A percentile compares a stretch with the other conserved stretches of the same genome.
These are phyloP conservation scores for Allantophomopsis cytisporea DNA, from an alignment of 2,329 filamentous ascomycete genomes.

Conservation along the genomic window DNA sequence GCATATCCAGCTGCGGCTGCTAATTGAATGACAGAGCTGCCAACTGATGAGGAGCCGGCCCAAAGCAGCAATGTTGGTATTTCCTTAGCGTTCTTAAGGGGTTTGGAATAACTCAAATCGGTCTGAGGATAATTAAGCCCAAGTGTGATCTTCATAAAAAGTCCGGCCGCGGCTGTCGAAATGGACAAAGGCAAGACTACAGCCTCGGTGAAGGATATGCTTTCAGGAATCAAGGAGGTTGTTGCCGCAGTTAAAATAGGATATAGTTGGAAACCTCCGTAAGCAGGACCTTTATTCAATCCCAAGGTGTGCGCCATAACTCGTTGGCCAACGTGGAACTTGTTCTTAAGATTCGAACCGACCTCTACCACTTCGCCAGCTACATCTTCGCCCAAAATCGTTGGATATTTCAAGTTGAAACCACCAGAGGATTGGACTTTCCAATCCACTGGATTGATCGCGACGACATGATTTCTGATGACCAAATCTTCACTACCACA, in stretches of 20 bases:
- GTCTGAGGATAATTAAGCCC: no score
- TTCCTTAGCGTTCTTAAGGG: no score
- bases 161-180: conserved; percentile 15
- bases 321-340: conserved; percentile 34
- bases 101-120: no score
- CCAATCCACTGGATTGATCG: conserved; percentile 21
- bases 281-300: conserved; percentile 7
- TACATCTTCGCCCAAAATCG: conserved; percentile 34
- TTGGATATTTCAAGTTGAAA: conserved; percentile 12
- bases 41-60: conserved; percentile 34
- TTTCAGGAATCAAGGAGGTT: conserved; percentile 12
- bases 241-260: conserved; percentile 10
- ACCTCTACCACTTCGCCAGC: conserved; percentile 37
- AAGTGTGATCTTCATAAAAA: conserved; percentile 17
- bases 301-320: conserved; percentile 22
- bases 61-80: conserved; percentile 30
- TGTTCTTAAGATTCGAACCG: conserved; percentile 29
- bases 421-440: conserved; percentile 15
- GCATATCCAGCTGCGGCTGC: conserved; percentile 27
- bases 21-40: conserved; percentile 31
- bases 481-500: no score
- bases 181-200: conserved; percentile 16
- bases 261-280: conserved; percentile 16
- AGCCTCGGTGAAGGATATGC: conserved; percentile 14
- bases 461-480: conserved; percentile 17